phyloP scores from a whole-genome alignment of 192 early-diverging fungal species.

The Linnemannia schmuckeri region DNA sequence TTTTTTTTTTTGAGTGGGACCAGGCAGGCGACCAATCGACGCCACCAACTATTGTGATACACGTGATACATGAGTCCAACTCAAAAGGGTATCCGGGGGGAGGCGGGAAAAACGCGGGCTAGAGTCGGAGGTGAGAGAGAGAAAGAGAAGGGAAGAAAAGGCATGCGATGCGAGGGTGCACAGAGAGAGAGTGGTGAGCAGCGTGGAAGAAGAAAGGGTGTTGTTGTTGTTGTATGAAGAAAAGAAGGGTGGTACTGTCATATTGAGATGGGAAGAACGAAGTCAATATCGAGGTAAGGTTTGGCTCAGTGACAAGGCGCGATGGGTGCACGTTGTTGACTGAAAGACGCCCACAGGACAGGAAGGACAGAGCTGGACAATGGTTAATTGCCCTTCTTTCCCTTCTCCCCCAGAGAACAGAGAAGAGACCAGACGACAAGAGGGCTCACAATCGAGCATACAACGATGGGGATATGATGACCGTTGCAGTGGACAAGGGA shows the following conservation, averaged over 20 bases:
- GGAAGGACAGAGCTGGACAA: background rate
- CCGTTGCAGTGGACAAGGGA: background rate
- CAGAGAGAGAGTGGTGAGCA: background rate
- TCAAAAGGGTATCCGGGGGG: background rate
- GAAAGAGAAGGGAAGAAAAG: background rate
- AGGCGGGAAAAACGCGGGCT: slow-evolving; percentile 1
- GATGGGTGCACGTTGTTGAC: background rate
- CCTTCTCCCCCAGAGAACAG: background rate
- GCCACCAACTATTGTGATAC: background rate
- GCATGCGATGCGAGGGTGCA: background rate
- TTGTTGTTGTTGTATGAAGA: slow-evolving; percentile 2
- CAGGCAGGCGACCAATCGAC: background rate
- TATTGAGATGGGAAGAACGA: background rate
- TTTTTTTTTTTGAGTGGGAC: too few relatives aligned
- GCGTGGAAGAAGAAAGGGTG: background rate
- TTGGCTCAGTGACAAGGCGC: slow-evolving; percentile 2
- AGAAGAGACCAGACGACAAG: background rate
- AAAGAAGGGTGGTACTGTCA: background rate
- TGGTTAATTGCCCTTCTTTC: too few relatives aligned
- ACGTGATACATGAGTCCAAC: background rate
- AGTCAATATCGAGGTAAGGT: background rate
- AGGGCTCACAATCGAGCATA: background rate
- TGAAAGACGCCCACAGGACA: background rate
- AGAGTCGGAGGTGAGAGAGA: background rate
- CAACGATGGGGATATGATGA: background rate